A percentile compares a stretch with the other conserved stretches of the same genome.
phyloP scores from a whole-genome alignment of 2,329 filamentous ascomycete genomes.

The Botrytis pseudocinerea region DNA sequence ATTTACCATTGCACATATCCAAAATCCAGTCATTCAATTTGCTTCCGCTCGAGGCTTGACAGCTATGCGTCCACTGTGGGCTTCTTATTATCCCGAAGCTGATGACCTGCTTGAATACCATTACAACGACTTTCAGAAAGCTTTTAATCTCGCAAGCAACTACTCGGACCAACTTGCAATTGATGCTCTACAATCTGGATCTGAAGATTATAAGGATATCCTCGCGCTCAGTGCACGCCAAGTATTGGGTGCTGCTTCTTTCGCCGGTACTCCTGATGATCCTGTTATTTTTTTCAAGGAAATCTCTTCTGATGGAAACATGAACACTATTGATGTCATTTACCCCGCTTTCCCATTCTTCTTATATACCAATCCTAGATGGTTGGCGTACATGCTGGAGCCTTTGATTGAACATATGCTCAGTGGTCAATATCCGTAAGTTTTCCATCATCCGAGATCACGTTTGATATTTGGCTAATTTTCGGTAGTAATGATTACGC shows the following conservation, averaged over 20 bases:
- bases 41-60: constrained; percentile 75
- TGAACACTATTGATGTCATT: constrained; percentile 84
- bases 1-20: constrained; percentile 76
- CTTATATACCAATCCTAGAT: constrained; percentile 78
- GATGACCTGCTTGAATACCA: constrained; percentile 72
- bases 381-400: constrained; percentile 77
- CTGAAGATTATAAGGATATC: constrained; percentile 74
- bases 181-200: constrained; percentile 73
- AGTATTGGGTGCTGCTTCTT: constrained; percentile 75
- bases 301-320: constrained; percentile 82
- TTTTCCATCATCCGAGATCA: not conserved
- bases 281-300: constrained; percentile 81
- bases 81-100: constrained; percentile 66
- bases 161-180: constrained; percentile 70
- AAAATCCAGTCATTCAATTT: constrained; percentile 78
- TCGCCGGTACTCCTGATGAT: constrained; percentile 69
- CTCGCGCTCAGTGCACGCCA: constrained; percentile 77
- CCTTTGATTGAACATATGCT: constrained; percentile 79
- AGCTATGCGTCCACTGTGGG: constrained; percentile 77
- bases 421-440: constrained; percentile 72
- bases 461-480: not conserved
- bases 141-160: constrained; percentile 63
- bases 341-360: constrained; percentile 87
- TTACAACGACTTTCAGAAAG: constrained; percentile 70
- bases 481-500: constrained; percentile 64